Evolutionary conservation across 371 early-diverging fungal genomes (phyloP).

Genomic region (Apophysomyces trapeziformis): DNA sequence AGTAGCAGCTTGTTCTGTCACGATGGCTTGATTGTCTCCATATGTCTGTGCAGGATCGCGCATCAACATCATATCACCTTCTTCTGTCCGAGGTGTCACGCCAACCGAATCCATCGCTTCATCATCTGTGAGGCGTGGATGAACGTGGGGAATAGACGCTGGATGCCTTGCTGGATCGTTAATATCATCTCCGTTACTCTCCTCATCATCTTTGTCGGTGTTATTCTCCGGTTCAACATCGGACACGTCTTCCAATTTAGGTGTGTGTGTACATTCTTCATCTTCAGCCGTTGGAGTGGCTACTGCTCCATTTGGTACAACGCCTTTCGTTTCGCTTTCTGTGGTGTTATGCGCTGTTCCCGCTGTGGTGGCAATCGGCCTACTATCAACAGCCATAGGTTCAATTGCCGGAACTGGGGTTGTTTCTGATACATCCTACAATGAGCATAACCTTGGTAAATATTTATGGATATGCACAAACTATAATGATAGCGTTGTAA

Average conservation of each 20-base stretch:
- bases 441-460: not conserved
- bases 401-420: not conserved
- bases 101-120: conserved; percentile 17
- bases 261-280: conserved; percentile 44
- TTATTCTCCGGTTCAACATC: conserved; percentile 37
- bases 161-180: conserved; percentile 50
- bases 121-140: conserved; percentile 37
- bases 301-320: conserved; percentile 2
- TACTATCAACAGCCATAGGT: not conserved
- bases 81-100: conserved; percentile 1
- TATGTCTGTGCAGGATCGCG: not conserved
- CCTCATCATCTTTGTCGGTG: conserved; percentile 33
- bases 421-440: not conserved
- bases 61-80: conserved; percentile 3
- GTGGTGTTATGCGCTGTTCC: not conserved
- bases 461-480: not conserved
- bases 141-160: conserved; percentile 48
- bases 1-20: not conserved
- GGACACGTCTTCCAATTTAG: conserved; percentile 52
- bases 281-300: conserved; percentile 24
- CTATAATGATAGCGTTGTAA: not conserved
- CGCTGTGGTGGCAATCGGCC: not conserved
- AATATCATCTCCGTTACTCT: conserved; percentile 34
- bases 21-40: not conserved
- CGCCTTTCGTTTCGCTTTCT: conserved; percentile 1